Base-by-base conservation (phyloP, 2,329 filamentous ascomycete genomes). In the Fusarium chuoi region DNA sequence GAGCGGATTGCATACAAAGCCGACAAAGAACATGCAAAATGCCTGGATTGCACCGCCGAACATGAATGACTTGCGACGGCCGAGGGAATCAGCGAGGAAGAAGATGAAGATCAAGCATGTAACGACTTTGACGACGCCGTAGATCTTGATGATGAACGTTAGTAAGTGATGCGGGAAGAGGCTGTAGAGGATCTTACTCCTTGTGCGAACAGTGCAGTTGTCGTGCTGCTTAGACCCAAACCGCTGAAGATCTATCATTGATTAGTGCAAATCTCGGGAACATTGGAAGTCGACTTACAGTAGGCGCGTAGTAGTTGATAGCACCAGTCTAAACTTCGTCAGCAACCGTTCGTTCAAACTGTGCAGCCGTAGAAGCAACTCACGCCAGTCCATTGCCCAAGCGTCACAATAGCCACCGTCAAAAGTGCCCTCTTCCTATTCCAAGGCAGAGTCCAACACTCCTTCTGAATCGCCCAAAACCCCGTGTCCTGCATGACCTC, bases 71-170 rank as follows among this genome's bases (percentile, higher is more conserved):
- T 75, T 80, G n/a, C 89, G 82, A 39, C 91, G 87, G 11, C 91
- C 91, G 1, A 93, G 87, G 0, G 89, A 89, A 77, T 93, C 91
- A 30, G 89, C 89, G 14, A 88, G 86, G 73, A 92, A 89, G 73
- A 91, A 80, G 17, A 93, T 83, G 82, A 92, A 93, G 59, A 85
- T 81, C 10, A 87, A 83, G 74, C 89, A 92, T 24, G 89, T 87
- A 10, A 86, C 82, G 82, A 91, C 90, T 78, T 93, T 93, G 42
- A 92, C 88, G 45, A 92, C 86, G 12, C 91, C 91, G 77, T 92
- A 93, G 70, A 70, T 70, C 64, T 68, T 22, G 20, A 30, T 30
- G 4, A 0, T 20, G 1, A 18, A 0, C 30, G 20, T 68, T 5
- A 68, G 33, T 28, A 0, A 7, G 1, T n/a, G 3, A 5, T 5